Evolutionary conservation across 1,139 yeast species (phyloP), one percentile per base, ranked within the genome.

Genomic region (Suhomyces bolitotheri): DNA sequence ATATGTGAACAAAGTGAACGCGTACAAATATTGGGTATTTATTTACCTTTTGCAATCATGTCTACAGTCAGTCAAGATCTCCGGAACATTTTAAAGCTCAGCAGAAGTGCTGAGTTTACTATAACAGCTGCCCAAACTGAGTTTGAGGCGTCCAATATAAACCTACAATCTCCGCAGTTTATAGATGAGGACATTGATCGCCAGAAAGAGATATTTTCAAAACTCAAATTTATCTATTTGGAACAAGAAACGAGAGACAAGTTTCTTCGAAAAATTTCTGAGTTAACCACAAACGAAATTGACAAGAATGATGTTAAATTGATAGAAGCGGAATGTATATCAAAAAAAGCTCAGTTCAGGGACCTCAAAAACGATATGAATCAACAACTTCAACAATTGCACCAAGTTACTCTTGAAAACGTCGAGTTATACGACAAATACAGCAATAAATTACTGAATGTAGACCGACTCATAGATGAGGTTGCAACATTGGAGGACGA

Each of bases 161-260:
- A 40, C 11, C 31, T 48, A 10, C 28, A 23, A 10, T 54, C 55
- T 33, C 73, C 73, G 1, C 43, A 34, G 7, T 29, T 38, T 4
- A 51, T 66, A 5, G 52, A 56, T 14, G 66, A 62, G 6, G 72
- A 66, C 30, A 50, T 65, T 13, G 47, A 51, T 17, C 50, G 53
- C 35, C 63, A 64, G 35, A 60, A 64, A 37, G 71, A 70, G 41
- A 54, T 67, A 21, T 73, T 74, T 43, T 66, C 72, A 13, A 66
- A 78, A 36, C 59, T 80, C 29, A 79, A 80, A 50, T 78, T 80
- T 41, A 71, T 78, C 31, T 81, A 79, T 50, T 56, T 80, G 31
- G 89, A 82, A 50, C 84, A 80, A 47, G 88, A 80, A 47, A 73
- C 86, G 2, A 70, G 83, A 45, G 84, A 80, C 43, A 71, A 76